A percentile compares a stretch with the other conserved stretches of the same genome.
phyloP scores from a whole-genome alignment of 2,329 filamentous ascomycete genomes.

The Beauveria pseudobassiana region DNA sequence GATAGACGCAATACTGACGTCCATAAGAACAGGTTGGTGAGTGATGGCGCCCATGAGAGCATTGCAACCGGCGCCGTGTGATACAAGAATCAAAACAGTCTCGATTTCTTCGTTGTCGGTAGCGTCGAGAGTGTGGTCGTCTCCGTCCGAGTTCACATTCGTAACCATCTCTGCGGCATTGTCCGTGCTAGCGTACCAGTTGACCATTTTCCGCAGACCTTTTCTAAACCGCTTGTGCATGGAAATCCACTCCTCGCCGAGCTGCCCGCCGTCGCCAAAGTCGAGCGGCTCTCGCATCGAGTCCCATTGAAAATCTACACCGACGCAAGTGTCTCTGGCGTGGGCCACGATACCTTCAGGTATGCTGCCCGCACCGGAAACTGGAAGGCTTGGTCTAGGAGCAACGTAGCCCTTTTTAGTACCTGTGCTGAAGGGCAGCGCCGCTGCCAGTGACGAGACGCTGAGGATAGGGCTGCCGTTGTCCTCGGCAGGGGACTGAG shows the following conservation, averaged over 20 bases:
- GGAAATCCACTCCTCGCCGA: slow-evolving; percentile 88
- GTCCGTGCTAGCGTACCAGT: slow-evolving; percentile 66
- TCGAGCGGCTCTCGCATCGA: slow-evolving; percentile 70
- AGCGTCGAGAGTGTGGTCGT: slow-evolving; percentile 23
- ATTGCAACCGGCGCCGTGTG: slow-evolving; percentile 93
- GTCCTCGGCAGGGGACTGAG: slow-evolving; percentile 18
- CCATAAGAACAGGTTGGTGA: slow-evolving; percentile 82
- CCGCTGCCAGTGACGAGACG: slow-evolving; percentile 26
- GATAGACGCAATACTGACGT: slow-evolving; percentile 82
- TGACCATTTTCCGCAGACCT: slow-evolving; percentile 69
- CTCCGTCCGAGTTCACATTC: slow-evolving; percentile 22
- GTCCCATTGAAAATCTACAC: slow-evolving; percentile 94
- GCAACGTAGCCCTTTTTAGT: slow-evolving; percentile 54
- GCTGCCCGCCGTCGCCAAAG: slow-evolving; percentile 83
- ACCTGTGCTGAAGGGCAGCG: slow-evolving; percentile 24
- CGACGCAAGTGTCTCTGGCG: slow-evolving; percentile 75
- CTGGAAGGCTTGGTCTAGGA: slow-evolving; percentile 74
- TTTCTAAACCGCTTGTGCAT: slow-evolving; percentile 89
- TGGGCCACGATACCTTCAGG: slow-evolving; percentile 85
- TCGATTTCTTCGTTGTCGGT: slow-evolving; percentile 51
- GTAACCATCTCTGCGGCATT: slow-evolving; percentile 45
- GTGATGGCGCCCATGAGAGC: slow-evolving; percentile 88
- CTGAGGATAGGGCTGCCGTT: slow-evolving; percentile 18
- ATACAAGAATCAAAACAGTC: slow-evolving; percentile 78
- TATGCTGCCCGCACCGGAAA: slow-evolving; percentile 73